Conservation (phyloP, 1,139 yeast genomes). For the Diutina pseudorugosa region DNA sequence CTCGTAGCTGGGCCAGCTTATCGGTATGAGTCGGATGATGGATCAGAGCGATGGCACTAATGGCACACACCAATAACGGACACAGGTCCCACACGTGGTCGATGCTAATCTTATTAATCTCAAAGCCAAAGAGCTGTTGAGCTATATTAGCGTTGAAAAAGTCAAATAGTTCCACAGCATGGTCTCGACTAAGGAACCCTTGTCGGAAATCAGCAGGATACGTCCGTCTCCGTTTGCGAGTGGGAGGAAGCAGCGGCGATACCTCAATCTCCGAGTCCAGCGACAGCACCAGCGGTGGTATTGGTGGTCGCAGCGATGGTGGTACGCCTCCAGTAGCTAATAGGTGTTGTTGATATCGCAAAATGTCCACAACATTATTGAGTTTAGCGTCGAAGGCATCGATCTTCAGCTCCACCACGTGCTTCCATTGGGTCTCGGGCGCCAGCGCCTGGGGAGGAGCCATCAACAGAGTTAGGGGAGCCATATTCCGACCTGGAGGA, state of each 20-base stretch:
- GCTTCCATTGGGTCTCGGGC: constrained; percentile 22
- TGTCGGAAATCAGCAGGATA: constrained; percentile 24
- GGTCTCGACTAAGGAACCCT: constrained; percentile 21
- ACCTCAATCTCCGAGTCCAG: not conserved
- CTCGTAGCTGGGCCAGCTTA: constrained; percentile 27
- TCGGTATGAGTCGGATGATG: constrained; percentile 36
- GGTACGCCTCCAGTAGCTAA: constrained; percentile 1
- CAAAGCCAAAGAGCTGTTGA: constrained; percentile 58
- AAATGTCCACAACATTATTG: constrained; percentile 27
- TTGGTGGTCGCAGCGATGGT: constrained; percentile 5
- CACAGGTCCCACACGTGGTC: constrained; percentile 38
- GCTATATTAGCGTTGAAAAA: constrained; percentile 46
- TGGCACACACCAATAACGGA: constrained; percentile 49
- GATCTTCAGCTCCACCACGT: constrained; percentile 32
- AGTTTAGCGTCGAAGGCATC: constrained; percentile 34
- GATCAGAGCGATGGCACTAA: constrained; percentile 50
- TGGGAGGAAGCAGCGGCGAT: not conserved
- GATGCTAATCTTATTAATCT: constrained; percentile 37
- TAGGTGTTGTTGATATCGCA: constrained; percentile 8
- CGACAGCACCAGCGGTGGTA: not conserved
- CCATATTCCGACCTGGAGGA: constrained; percentile 1
- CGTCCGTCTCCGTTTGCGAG: not conserved
- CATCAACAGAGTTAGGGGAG: constrained; percentile 1
- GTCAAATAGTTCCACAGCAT: constrained; percentile 39
- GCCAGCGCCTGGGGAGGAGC: constrained; percentile 5